Conservation (phyloP, 768 basidiomycete species). For the Tephrocybe sp. region DNA sequence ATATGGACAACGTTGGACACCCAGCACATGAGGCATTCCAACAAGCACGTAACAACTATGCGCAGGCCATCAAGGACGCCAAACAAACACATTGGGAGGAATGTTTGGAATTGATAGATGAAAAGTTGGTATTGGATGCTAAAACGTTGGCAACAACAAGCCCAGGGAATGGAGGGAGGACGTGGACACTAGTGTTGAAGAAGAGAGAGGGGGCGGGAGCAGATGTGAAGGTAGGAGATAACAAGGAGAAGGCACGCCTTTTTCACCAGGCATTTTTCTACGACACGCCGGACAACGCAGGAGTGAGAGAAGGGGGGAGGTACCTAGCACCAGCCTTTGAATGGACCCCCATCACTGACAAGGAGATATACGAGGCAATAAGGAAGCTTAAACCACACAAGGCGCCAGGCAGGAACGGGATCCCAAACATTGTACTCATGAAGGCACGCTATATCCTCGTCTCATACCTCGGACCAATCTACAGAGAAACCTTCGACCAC, state of each 20-base stretch:
- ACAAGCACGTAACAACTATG: neutral
- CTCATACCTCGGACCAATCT: constrained; percentile 25
- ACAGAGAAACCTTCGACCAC: constrained; percentile 23
- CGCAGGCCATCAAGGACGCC: constrained; percentile 14
- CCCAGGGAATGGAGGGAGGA: constrained; percentile 22
- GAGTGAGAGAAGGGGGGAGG: constrained; percentile 9
- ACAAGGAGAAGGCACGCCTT: constrained; percentile 21
- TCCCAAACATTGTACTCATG: constrained; percentile 31
- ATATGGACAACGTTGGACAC: neutral
- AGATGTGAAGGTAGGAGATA: constrained; percentile 12
- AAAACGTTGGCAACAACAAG: constrained; percentile 19
- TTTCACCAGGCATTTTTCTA: constrained; percentile 29
- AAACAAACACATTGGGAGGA: constrained; percentile 26
- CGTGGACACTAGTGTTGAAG: constrained; percentile 24
- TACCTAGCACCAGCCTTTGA: constrained; percentile 26
- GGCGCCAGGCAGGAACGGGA: constrained; percentile 23
- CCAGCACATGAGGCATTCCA: constrained; percentile 13
- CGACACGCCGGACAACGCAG: neutral
- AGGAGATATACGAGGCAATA: constrained; percentile 24
- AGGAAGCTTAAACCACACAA: constrained; percentile 31
- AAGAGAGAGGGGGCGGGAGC: neutral
- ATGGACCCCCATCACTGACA: constrained; percentile 19
- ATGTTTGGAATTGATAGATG: constrained; percentile 22
- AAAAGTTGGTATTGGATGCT: constrained; percentile 22
- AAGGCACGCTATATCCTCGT: constrained; percentile 21